These are phyloP conservation scores for Mycena belliarum DNA, from an alignment of 768 basidiomycete genomes.

Conservation along the genomic window DNA sequence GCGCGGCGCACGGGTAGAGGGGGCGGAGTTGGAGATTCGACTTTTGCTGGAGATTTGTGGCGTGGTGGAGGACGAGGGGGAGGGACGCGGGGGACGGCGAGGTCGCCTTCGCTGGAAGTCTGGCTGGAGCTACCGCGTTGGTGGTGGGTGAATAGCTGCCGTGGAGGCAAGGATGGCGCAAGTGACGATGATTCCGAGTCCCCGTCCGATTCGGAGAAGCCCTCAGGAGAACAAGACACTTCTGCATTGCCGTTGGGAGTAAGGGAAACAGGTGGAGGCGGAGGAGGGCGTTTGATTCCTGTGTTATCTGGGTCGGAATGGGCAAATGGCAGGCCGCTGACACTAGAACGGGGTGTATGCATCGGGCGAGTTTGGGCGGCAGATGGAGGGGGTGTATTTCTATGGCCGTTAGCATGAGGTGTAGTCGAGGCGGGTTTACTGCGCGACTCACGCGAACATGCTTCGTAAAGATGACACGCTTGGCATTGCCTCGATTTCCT, in stretches of 20 bases:
- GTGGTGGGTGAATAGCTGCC: slow-evolving; percentile 13
- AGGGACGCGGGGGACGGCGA: slow-evolving; percentile 27
- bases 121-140: slow-evolving; percentile 39
- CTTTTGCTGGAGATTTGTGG: slow-evolving; percentile 26
- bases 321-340: slow-evolving; percentile 25
- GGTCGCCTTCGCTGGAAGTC: slow-evolving; percentile 40
- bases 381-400: slow-evolving; percentile 10
- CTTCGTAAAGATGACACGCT: slow-evolving; percentile 45
- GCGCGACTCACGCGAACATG: slow-evolving; percentile 49
- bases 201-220: slow-evolving; percentile 16
- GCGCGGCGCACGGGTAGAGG: slow-evolving; percentile 48
- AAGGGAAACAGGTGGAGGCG: slow-evolving; percentile 18
- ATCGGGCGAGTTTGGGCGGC: background rate
- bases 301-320: slow-evolving; percentile 17
- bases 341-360: slow-evolving; percentile 17
- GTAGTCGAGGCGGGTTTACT: background rate
- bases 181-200: slow-evolving; percentile 22
- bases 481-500: slow-evolving; percentile 24
- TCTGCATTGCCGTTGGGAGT: slow-evolving; percentile 20
- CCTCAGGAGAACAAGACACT: slow-evolving; percentile 14
- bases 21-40: slow-evolving; percentile 36
- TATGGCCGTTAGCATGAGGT: slow-evolving; percentile 14
- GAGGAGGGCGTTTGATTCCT: slow-evolving; percentile 23
- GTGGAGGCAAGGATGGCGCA: slow-evolving; percentile 22
- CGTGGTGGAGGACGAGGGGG: slow-evolving; percentile 40